These are phyloP conservation scores for Trichoderma afroharzianum DNA, from an alignment of 2,329 filamentous ascomycete genomes.

Conservation along the genomic window DNA sequence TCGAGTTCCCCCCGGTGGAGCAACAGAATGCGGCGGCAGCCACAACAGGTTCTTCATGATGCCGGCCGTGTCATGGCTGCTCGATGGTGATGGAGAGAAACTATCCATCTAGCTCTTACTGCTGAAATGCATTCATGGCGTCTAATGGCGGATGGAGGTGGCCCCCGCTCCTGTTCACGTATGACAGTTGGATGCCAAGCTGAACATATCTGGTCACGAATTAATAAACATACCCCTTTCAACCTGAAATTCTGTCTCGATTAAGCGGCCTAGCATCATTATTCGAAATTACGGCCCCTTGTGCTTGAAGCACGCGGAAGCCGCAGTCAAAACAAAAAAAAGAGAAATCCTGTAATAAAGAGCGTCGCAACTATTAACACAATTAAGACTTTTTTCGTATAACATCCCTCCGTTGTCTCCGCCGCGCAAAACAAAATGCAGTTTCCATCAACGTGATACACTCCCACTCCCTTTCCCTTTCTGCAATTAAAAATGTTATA, in stretches of 20 bases:
- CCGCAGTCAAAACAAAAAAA: conserved; percentile 8
- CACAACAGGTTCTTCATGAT: background rate
- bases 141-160: background rate
- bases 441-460: conserved; percentile 14
- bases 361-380: conserved; percentile 19
- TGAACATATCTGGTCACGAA: background rate
- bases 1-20: conserved; percentile 33
- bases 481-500: conserved; percentile 5
- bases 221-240: background rate
- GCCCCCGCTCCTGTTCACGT: background rate
- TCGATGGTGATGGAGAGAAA: background rate
- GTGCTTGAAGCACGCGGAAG: background rate
- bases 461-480: background rate
- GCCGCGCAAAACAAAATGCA: conserved; percentile 19
- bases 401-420: background rate
- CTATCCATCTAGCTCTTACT: background rate
- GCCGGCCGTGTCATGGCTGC: background rate
- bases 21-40: background rate
- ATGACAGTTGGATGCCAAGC: background rate
- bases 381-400: conserved; percentile 8
- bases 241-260: background rate
- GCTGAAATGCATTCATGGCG: background rate
- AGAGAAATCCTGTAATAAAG: conserved; percentile 16
- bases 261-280: background rate
- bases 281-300: background rate